A percentile compares a stretch with the other conserved stretches of the same genome.
Conservation (phyloP, 805 yeast genomes). For the Saccharomycopsis guyanensis region DNA sequence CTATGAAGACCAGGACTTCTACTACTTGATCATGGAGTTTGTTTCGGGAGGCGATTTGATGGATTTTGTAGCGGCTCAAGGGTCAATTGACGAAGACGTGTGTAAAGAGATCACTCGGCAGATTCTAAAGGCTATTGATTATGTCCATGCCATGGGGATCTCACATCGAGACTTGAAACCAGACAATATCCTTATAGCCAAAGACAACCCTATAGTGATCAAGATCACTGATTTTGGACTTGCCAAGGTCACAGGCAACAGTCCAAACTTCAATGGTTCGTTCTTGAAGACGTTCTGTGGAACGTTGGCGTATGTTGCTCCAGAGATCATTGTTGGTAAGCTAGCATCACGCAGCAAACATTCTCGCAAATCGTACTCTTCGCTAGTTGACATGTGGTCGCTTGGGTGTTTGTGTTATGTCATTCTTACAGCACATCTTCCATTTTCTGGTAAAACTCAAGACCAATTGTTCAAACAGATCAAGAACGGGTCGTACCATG, state of each 20-base stretch:
- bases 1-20: conserved; percentile 73
- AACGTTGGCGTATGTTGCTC: conserved; percentile 93
- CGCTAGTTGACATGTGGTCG: conserved; percentile 95
- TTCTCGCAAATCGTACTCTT: conserved; percentile 46
- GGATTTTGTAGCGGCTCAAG: conserved; percentile 94
- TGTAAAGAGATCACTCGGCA: conserved; percentile 82
- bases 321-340: conserved; percentile 63
- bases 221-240: conserved; percentile 95
- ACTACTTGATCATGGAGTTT: conserved; percentile 90
- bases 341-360: conserved; percentile 23
- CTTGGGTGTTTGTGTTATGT: conserved; percentile 92
- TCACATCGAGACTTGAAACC: conserved; percentile 97
- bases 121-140: conserved; percentile 72
- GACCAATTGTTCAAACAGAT: conserved; percentile 76
- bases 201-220: conserved; percentile 74
- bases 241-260: conserved; percentile 53
- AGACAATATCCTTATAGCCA: conserved; percentile 85
- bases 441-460: conserved; percentile 90
- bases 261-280: conserved; percentile 53
- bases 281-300: conserved; percentile 97
- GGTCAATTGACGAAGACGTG: conserved; percentile 86
- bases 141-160: conserved; percentile 84
- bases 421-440: conserved; percentile 84
- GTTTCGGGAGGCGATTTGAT: conserved; percentile 95
- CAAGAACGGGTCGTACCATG: conserved; percentile 70